phyloP scores from a whole-genome alignment of 2,329 filamentous ascomycete species.

The Pseudocercospora crystallina region DNA sequence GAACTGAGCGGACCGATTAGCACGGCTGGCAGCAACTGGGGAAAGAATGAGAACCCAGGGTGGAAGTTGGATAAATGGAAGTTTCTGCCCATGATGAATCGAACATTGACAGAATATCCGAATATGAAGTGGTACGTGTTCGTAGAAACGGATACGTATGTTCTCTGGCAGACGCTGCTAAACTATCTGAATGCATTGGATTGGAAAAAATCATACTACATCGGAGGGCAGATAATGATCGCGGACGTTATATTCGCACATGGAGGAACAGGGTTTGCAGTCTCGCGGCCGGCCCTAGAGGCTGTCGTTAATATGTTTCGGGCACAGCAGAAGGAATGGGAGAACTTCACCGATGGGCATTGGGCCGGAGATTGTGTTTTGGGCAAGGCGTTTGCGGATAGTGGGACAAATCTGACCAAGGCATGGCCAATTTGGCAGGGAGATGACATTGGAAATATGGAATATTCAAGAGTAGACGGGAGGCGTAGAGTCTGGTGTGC shows the following conservation, averaged over 20 bases:
- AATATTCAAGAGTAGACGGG: conserved; percentile 22
- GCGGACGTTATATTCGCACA: conserved; percentile 40
- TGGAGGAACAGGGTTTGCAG: conserved; percentile 41
- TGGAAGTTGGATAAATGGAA: conserved; percentile 57
- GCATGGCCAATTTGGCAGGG: conserved; percentile 32
- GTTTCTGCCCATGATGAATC: conserved; percentile 55
- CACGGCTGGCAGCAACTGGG: conserved; percentile 6
- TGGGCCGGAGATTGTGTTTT: conserved; percentile 34
- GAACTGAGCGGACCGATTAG: conserved; percentile 24
- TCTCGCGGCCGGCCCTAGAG: conserved; percentile 42
- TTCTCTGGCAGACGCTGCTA: conserved; percentile 51
- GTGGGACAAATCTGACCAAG: conserved; percentile 22
- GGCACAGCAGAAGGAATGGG: conserved; percentile 36
- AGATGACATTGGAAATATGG: conserved; percentile 25
- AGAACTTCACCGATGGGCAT: conserved; percentile 25
- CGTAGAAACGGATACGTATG: conserved; percentile 58
- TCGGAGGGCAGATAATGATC: conserved; percentile 40
- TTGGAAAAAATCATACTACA: conserved; percentile 43
- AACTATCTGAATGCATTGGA: conserved; percentile 42
- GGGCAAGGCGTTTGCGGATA: conserved; percentile 27
- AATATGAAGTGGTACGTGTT: conserved; percentile 60
- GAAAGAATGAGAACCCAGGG: conserved; percentile 34
- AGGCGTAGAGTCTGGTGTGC: conserved; percentile 29
- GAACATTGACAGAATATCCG: conserved; percentile 40
- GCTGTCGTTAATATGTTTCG: conserved; percentile 38